These are phyloP conservation scores for Pseudogymnoascus sp. DNA, from an alignment of 2,329 filamentous ascomycete genomes.

Conservation along the genomic window DNA sequence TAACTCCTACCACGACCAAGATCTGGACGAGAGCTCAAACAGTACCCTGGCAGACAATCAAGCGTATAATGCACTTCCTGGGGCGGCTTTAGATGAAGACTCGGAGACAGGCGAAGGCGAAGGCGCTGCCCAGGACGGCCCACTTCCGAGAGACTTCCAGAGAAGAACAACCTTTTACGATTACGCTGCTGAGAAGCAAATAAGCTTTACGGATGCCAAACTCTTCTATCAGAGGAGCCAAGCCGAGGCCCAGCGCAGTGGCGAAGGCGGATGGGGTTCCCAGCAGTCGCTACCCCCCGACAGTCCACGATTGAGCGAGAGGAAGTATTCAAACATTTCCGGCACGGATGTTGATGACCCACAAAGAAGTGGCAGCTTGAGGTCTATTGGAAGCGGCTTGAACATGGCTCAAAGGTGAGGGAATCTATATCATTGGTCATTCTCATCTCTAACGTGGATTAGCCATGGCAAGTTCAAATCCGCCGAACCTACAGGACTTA, in stretches of 20 bases:
- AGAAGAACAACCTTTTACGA: conserved; percentile 84
- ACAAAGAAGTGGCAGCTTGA: conserved; percentile 22
- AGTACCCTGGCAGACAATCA: conserved; percentile 9
- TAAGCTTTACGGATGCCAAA: conserved; percentile 91
- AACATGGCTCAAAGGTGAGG: conserved; percentile 18
- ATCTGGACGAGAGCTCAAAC: conserved; percentile 6
- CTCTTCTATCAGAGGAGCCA: conserved; percentile 91
- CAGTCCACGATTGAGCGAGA: conserved; percentile 23
- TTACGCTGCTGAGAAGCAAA: conserved; percentile 84
- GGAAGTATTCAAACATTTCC: conserved; percentile 19
- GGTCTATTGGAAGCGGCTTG: conserved; percentile 22
- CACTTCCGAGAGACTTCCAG: conserved; percentile 53
- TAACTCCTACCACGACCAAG: conserved; percentile 13
- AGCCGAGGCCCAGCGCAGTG: conserved; percentile 37
- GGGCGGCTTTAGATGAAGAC: conserved; percentile 10
- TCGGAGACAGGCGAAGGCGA: conserved; percentile 17
- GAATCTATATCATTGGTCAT: background rate
- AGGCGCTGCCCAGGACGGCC: conserved; percentile 32
- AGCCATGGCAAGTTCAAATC: conserved; percentile 21
- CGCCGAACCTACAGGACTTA: conserved; percentile 22
- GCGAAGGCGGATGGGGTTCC: conserved; percentile 25
- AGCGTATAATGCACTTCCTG: background rate
- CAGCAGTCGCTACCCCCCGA: conserved; percentile 22
- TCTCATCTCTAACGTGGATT: conserved; percentile 7
- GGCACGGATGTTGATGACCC: conserved; percentile 19